Evolutionary conservation across 441 rosid genomes (phyloP).

Genomic region (Raphanus hybrid): DNA sequence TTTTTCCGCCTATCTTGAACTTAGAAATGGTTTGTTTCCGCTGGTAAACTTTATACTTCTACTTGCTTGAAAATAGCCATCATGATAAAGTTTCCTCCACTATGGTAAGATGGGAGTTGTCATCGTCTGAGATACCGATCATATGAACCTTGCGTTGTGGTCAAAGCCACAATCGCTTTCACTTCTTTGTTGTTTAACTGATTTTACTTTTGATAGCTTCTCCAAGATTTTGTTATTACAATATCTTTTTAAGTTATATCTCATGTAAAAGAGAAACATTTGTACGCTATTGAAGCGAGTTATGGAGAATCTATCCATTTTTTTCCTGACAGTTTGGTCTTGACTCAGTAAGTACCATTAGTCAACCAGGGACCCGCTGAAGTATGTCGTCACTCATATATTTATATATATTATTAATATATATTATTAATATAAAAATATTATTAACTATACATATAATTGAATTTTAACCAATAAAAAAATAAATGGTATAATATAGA

Average conservation of each 20-base stretch:
- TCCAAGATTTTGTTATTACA: background rate
- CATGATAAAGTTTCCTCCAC: background rate
- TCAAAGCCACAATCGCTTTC: slow-evolving; percentile 1
- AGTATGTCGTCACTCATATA: no score
- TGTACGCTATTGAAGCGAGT: slow-evolving; percentile 10
- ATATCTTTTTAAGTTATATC: background rate
- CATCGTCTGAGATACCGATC: slow-evolving; percentile 4
- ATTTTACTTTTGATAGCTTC: background rate
- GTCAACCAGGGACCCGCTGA: no score
- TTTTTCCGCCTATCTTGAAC: background rate
- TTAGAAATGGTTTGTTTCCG: no score
- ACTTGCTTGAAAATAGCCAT: background rate
- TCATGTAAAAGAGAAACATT: slow-evolving; percentile 25
- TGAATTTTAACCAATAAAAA: no score
- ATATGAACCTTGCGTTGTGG: slow-evolving; percentile 7
- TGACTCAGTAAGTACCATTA: no score
- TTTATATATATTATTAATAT: no score
- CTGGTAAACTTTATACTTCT: slow-evolving; percentile 2
- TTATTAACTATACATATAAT: no score
- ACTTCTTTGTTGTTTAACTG: background rate
- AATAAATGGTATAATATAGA: no score
- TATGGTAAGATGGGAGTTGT: slow-evolving; percentile 8
- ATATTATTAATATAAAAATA: no score
- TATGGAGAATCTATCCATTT: background rate
- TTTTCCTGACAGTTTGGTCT: no score